Percentiles rank a stretch among this genome's conserved stretches.
phyloP scores from a whole-genome alignment of 2,329 filamentous ascomycete species.

The Aureobasidium vineae region DNA sequence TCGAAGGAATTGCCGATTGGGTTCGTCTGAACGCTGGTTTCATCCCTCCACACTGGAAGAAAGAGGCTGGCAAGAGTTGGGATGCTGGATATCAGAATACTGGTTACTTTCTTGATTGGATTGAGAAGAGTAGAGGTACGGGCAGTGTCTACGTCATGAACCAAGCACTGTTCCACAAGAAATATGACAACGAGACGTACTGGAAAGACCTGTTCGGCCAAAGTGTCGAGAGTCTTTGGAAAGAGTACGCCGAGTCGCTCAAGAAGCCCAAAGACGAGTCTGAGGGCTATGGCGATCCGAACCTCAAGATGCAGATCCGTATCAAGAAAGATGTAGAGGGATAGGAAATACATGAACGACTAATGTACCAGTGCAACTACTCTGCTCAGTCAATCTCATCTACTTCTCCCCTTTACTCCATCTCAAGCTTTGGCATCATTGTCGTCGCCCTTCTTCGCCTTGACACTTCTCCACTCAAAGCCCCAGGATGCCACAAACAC shows the following conservation, averaged over 20 bases:
- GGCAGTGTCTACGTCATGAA: constrained; percentile 59
- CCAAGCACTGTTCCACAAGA: constrained; percentile 60
- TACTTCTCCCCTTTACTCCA: not conserved
- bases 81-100: constrained; percentile 88
- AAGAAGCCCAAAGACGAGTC: constrained; percentile 33
- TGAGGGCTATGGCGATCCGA: constrained; percentile 30
- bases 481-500: constrained; percentile 52
- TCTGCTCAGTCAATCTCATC: not conserved
- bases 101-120: constrained; percentile 83
- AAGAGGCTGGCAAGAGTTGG: constrained; percentile 61
- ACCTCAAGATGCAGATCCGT: constrained; percentile 22
- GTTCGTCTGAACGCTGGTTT: constrained; percentile 73
- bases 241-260: constrained; percentile 62
- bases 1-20: constrained; percentile 93
- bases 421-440: not conserved
- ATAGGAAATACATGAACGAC: not conserved
- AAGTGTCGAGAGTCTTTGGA: constrained; percentile 68
- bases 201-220: constrained; percentile 67
- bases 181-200: constrained; percentile 64
- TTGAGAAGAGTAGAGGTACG: constrained; percentile 63
- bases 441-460: not conserved
- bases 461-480: constrained; percentile 62
- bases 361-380: not conserved
- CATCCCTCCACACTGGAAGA: constrained; percentile 79
- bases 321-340: constrained; percentile 16